These are phyloP conservation scores for Rhodotorula kratochvilovae DNA, from an alignment of 768 basidiomycete species.

Conservation along the genomic window DNA sequence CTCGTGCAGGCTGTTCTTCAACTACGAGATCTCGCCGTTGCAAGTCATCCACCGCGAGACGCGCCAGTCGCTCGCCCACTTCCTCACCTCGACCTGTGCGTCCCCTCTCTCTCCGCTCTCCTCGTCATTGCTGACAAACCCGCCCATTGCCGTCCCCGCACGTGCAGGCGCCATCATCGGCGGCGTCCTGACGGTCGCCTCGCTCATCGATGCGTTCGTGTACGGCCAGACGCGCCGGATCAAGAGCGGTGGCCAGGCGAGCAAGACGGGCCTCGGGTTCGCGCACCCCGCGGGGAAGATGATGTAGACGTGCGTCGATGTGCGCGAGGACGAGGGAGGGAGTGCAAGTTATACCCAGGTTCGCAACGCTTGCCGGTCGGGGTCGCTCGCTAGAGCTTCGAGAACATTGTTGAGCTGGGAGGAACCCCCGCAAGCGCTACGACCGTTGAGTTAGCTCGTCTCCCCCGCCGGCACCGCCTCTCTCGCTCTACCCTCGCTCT, in stretches of 20 bases:
- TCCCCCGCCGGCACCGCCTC: not conserved
- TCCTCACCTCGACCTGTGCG: constrained; percentile 73
- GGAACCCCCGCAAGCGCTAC: not conserved
- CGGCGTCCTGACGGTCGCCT: constrained; percentile 90
- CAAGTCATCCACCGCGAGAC: constrained; percentile 85
- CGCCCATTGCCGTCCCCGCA: too few species aligned
- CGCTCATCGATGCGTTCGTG: constrained; percentile 61
- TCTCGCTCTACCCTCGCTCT: not conserved
- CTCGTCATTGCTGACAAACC: too few species aligned
- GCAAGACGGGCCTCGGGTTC: constrained; percentile 30
- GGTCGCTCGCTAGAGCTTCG: too few species aligned
- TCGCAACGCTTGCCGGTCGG: too few species aligned
- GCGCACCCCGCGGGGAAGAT: constrained; percentile 34
- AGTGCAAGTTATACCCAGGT: too few species aligned
- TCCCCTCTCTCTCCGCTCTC: too few species aligned
- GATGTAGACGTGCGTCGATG: constrained; percentile 2
- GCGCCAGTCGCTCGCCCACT: constrained; percentile 93
- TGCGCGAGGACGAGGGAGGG: too few species aligned
- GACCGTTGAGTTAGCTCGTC: too few species aligned
- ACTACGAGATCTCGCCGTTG: constrained; percentile 92
- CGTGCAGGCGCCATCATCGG: constrained; percentile 87
- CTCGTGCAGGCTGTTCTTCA: constrained; percentile 67
- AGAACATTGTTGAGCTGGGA: too few species aligned
- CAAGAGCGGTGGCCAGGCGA: constrained; percentile 8
- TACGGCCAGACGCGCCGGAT: constrained; percentile 17